Percentiles rank a stretch among this genome's conserved stretches.
Evolutionary conservation across 2,329 filamentous ascomycete genomes (phyloP).

Genomic region (Trichoderma sp.): DNA sequence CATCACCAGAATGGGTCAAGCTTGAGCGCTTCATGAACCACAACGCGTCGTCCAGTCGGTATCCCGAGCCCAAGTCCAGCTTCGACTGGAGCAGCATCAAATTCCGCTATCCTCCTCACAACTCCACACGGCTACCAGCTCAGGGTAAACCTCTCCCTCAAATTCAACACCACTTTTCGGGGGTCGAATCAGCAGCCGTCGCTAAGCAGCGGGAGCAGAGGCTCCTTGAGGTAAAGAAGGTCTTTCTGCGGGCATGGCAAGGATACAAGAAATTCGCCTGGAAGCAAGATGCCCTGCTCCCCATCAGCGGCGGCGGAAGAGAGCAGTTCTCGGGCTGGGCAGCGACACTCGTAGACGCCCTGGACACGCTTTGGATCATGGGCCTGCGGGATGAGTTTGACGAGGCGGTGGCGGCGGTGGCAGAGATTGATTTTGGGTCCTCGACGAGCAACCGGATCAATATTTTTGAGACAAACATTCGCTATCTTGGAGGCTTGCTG

Average conservation of each 20-base stretch:
- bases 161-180: constrained; percentile 37
- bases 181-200: constrained; percentile 27
- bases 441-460: constrained; percentile 51
- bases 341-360: constrained; percentile 63
- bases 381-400: constrained; percentile 63
- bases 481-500: constrained; percentile 67
- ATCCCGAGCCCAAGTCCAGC: constrained; percentile 28
- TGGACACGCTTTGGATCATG: constrained; percentile 74
- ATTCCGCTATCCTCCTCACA: constrained; percentile 27
- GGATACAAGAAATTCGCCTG: constrained; percentile 62
- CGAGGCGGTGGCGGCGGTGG: constrained; percentile 57
- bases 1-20: constrained; percentile 14
- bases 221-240: constrained; percentile 32
- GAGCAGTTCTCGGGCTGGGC: constrained; percentile 66
- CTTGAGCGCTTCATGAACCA: constrained; percentile 35
- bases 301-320: constrained; percentile 49
- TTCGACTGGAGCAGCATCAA: constrained; percentile 38
- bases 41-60: constrained; percentile 3
- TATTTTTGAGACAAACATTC: constrained; percentile 69
- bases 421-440: constrained; percentile 58
- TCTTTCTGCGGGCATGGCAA: constrained; percentile 39
- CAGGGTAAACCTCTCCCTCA: constrained; percentile 28
- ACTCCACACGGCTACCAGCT: constrained; percentile 27
- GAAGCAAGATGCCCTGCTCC: constrained; percentile 61
- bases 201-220: constrained; percentile 30